Evolutionary conservation across 1,284 basidiomycete genomes (phyloP).

Genomic region (Rhodotorula sp.): DNA sequence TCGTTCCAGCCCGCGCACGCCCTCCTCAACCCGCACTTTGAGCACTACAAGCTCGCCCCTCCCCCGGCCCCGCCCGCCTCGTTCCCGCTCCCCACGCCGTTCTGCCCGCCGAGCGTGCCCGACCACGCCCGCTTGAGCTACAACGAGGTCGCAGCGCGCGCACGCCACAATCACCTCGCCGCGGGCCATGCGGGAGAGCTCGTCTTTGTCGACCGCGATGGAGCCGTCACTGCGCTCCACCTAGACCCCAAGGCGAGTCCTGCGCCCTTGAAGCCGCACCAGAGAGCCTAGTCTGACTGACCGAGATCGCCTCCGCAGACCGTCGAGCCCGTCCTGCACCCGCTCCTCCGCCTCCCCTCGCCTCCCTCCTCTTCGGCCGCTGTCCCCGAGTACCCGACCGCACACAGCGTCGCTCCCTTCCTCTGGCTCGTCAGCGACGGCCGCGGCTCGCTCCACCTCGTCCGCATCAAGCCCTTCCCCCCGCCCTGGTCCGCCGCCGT

Average conservation of each 20-base stretch:
- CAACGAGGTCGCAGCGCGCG: constrained; percentile 77
- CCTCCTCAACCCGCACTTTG: constrained; percentile 77
- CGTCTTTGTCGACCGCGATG: constrained; percentile 70
- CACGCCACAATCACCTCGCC: constrained; percentile 78
- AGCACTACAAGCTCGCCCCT: constrained; percentile 68
- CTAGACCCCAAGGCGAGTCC: constrained; percentile 5
- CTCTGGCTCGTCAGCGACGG: constrained; percentile 71
- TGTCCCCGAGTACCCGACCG: constrained; percentile 73
- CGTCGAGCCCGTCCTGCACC: constrained; percentile 59
- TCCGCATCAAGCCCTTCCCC: constrained; percentile 50
- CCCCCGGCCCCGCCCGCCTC: constrained; percentile 10
- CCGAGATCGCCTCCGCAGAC: constrained; percentile 54
- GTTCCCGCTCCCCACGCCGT: constrained; percentile 15
- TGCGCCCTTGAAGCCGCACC: constrained; percentile 61
- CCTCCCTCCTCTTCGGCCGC: constrained; percentile 51
- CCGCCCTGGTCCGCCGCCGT: constrained; percentile 49
- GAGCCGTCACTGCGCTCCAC: constrained; percentile 4
- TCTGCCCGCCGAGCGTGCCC: constrained; percentile 15
- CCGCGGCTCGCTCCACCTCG: constrained; percentile 65
- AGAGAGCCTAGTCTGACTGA: constrained; percentile 50
- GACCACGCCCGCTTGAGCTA: constrained; percentile 59
- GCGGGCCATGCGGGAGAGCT: constrained; percentile 56
- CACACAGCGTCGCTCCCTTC: constrained; percentile 59
- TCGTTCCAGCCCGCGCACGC: constrained; percentile 48
- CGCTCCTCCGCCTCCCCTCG: constrained; percentile 63